phyloP scores from a whole-genome alignment of 208 protist species.

The Trypanosoma cruzi region DNA sequence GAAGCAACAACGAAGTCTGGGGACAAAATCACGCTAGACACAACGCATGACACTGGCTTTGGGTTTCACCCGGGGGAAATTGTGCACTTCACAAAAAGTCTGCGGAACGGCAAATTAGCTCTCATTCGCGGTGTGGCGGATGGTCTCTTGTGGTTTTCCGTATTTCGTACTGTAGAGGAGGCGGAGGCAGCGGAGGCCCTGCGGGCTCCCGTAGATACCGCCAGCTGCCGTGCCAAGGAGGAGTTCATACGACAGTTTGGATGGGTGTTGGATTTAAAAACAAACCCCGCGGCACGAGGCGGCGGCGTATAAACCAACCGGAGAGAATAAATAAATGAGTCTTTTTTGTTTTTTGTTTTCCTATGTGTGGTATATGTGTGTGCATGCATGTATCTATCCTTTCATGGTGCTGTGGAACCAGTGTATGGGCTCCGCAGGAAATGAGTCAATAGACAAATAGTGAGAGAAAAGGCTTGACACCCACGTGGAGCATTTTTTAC shows the following conservation, averaged over 20 bases:
- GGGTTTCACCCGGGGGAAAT: constrained; percentile 79
- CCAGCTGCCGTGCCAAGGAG: constrained; percentile 80
- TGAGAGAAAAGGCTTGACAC: too few species aligned
- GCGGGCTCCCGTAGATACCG: constrained; percentile 65
- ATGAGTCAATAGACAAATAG: too few species aligned
- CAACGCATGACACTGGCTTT: constrained; percentile 34
- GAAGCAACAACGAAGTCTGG: constrained; percentile 59
- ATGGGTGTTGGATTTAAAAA: constrained; percentile 70
- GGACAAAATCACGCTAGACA: constrained; percentile 48
- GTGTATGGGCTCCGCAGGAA: too few species aligned
- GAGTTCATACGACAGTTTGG: constrained; percentile 91
- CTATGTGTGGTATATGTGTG: not conserved
- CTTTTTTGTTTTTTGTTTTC: not conserved
- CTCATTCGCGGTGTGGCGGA: constrained; percentile 75
- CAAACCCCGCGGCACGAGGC: constrained; percentile 31
- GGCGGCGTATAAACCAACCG: not conserved
- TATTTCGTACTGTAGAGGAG: constrained; percentile 53
- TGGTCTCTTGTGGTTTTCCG: constrained; percentile 82
- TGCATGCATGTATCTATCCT: constrained; percentile 7
- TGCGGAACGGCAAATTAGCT: constrained; percentile 84
- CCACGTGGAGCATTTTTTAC: constrained; percentile 8
- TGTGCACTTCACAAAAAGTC: constrained; percentile 88
- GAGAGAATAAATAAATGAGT: not conserved
- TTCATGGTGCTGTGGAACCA: not conserved
- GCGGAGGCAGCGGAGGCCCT: constrained; percentile 56